phyloP scores from a whole-genome alignment of 768 basidiomycete species.

The Rossbeevera mucosa region DNA sequence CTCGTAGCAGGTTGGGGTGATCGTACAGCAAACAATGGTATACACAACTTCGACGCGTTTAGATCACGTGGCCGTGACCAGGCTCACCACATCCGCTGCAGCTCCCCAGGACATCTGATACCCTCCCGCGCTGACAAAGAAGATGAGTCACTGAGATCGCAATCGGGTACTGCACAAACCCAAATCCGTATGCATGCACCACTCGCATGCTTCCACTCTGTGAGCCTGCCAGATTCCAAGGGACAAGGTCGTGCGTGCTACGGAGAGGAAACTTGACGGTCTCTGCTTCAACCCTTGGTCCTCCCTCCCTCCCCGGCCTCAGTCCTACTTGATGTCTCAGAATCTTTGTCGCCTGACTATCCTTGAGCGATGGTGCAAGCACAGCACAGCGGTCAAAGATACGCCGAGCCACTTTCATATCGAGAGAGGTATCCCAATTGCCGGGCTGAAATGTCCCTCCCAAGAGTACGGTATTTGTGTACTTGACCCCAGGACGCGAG shows the following conservation, averaged over 20 bases:
- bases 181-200: slow-evolving; percentile 60
- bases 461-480: slow-evolving; percentile 44
- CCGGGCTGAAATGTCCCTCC: slow-evolving; percentile 53
- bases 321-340: slow-evolving; percentile 55
- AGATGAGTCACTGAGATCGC: slow-evolving; percentile 4
- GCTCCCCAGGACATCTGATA: slow-evolving; percentile 43
- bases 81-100: slow-evolving; percentile 36
- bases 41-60: slow-evolving; percentile 27
- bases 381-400: slow-evolving; percentile 46
- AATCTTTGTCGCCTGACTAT: slow-evolving; percentile 37
- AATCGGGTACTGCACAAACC: slow-evolving; percentile 33
- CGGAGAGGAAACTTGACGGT: slow-evolving; percentile 33
- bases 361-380: slow-evolving; percentile 34
- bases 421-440: slow-evolving; percentile 49
- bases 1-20: slow-evolving; percentile 14
- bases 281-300: slow-evolving; percentile 53
- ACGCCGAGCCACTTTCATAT: slow-evolving; percentile 36
- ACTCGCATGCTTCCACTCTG: slow-evolving; percentile 29
- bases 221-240: slow-evolving; percentile 18
- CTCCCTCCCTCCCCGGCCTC: slow-evolving; percentile 52
- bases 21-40: slow-evolving; percentile 23
- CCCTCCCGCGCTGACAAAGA: slow-evolving; percentile 29
- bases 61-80: slow-evolving; percentile 32
- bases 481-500: slow-evolving; percentile 45
- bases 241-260: slow-evolving; percentile 14